Conservation (phyloP, 495 filamentous ascomycete genomes). For the Aspergillus heteromorphus region DNA sequence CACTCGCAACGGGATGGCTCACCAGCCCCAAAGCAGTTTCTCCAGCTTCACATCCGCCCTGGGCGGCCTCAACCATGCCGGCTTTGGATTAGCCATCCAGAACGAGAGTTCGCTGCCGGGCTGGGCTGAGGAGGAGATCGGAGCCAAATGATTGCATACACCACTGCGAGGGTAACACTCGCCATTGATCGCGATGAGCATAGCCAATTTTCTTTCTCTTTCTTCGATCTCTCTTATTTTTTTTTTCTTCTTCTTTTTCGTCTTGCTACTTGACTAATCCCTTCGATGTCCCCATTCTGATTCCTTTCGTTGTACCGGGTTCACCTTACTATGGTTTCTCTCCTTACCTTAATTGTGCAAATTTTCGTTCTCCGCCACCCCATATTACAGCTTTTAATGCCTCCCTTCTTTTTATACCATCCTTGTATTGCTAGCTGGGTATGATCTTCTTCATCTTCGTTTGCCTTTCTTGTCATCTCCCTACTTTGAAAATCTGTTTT, state of each 20-base stretch:
- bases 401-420: slow-evolving; percentile 26
- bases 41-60: slow-evolving; percentile 54
- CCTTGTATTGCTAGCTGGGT: slow-evolving; percentile 44
- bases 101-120: slow-evolving; percentile 59
- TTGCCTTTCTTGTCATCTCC: slow-evolving; percentile 12
- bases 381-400: slow-evolving; percentile 26
- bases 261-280: slow-evolving; percentile 29
- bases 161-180: slow-evolving; percentile 10
- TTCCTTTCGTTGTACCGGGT: slow-evolving; percentile 23
- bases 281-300: slow-evolving; percentile 28
- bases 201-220: slow-evolving; percentile 15
- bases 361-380: slow-evolving; percentile 18
- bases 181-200: slow-evolving; percentile 19
- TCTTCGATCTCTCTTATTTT: slow-evolving; percentile 7
- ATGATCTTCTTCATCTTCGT: slow-evolving; percentile 28
- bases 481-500: slow-evolving; percentile 13
- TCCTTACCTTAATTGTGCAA: slow-evolving; percentile 14
- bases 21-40: slow-evolving; percentile 52
- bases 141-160: slow-evolving; percentile 42
- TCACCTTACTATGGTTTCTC: slow-evolving; percentile 6
- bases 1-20: slow-evolving; percentile 40
- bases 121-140: slow-evolving; percentile 61
- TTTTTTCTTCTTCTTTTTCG: slow-evolving; percentile 5
- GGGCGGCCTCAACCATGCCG: slow-evolving; percentile 51
- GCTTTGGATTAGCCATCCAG: slow-evolving; percentile 59